These are phyloP conservation scores for Hemisphaericaspora subhashii DNA, from an alignment of 1,139 yeast genomes.

Conservation along the genomic window DNA sequence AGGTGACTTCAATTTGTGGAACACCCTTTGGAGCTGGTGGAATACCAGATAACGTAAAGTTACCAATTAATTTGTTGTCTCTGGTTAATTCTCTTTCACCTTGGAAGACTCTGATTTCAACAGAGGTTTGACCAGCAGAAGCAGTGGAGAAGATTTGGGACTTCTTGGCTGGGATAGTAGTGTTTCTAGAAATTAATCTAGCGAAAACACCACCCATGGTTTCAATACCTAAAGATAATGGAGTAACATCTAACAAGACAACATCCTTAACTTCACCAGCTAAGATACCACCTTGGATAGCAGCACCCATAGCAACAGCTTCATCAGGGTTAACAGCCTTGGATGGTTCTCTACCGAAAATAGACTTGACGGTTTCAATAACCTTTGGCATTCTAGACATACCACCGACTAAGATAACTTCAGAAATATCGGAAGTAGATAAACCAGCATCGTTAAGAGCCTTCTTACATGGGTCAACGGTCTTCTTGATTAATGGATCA, in stretches of 20 bases:
- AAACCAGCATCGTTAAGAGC: constrained; percentile 96
- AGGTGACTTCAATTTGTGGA: constrained; percentile 97
- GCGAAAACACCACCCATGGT: constrained; percentile 99
- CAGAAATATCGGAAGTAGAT: constrained; percentile 82
- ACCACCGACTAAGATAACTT: constrained; percentile 98
- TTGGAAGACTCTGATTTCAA: constrained; percentile 98
- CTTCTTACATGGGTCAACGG: constrained; percentile 96
- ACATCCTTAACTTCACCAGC: constrained; percentile 94
- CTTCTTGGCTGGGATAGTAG: constrained; percentile 96
- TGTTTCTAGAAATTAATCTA: constrained; percentile 95
- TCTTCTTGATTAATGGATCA: constrained; percentile 87
- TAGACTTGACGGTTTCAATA: constrained; percentile 87
- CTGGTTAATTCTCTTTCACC: constrained; percentile 99
- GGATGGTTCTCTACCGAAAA: constrained; percentile 95
- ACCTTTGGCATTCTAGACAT: constrained; percentile 99
- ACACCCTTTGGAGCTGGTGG: constrained; percentile 99
- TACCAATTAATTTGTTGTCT: constrained; percentile 98
- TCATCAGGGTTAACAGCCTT: constrained; percentile 99
- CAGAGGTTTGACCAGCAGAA: constrained; percentile 98
- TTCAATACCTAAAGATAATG: constrained; percentile 96
- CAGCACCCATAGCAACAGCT: constrained; percentile 99
- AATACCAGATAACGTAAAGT: constrained; percentile 92
- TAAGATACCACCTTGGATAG: constrained; percentile 98
- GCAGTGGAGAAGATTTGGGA: constrained; percentile 98
- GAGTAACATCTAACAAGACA: constrained; percentile 89